Conservation (phyloP, 108 stramenopile genomes). For the Nannochloropsis salina region DNA sequence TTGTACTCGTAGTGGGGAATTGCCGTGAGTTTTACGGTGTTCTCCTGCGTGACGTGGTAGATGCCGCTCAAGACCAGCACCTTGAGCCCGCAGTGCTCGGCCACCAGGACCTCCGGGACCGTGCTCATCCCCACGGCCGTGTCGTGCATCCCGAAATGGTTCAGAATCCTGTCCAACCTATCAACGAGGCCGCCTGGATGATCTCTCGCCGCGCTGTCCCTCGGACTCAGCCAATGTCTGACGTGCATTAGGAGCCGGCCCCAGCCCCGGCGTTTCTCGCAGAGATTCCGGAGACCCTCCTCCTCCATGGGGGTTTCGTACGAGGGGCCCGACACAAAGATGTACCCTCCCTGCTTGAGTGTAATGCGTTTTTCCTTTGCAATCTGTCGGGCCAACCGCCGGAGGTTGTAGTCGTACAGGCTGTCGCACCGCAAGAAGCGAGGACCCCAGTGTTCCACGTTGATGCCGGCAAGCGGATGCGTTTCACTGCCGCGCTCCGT, state of each 20-base stretch:
- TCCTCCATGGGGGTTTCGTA: constrained; percentile 80
- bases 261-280: not conserved
- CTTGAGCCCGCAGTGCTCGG: constrained; percentile 76
- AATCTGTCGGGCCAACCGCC: constrained; percentile 54
- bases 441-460: constrained; percentile 77
- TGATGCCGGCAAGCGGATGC: constrained; percentile 76
- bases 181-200: not conserved
- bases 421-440: constrained; percentile 75
- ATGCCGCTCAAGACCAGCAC: constrained; percentile 63
- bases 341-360: constrained; percentile 68
- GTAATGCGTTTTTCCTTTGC: constrained; percentile 57
- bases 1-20: constrained; percentile 17
- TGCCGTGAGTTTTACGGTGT: not conserved
- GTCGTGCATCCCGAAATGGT: constrained; percentile 16
- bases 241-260: not conserved
- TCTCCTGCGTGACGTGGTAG: constrained; percentile 18
- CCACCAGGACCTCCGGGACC: constrained; percentile 78
- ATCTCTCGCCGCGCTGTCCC: not conserved
- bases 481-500: constrained; percentile 58
- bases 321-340: constrained; percentile 82
- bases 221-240: not conserved
- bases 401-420: constrained; percentile 61
- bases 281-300: constrained; percentile 57
- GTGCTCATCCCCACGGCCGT: constrained; percentile 76
- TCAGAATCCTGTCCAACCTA: not conserved